Percentiles rank a stretch among this genome's conserved stretches.
phyloP scores from a whole-genome alignment of 352 stramenopile species.

The Phytophthora lateralis region DNA sequence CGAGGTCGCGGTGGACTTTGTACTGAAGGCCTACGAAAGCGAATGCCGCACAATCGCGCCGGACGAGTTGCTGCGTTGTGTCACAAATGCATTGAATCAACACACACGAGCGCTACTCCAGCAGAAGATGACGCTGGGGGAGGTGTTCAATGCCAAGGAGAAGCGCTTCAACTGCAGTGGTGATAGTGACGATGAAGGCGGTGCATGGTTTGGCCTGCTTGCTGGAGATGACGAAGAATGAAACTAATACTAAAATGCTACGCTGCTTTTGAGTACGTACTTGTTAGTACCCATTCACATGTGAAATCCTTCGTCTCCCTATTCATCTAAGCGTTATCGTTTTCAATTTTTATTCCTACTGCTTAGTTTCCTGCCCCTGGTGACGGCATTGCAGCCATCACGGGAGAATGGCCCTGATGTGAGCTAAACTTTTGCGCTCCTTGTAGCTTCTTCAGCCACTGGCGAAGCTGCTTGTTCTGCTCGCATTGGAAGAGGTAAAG shows the following conservation, averaged over 20 bases:
- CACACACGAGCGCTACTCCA: constrained; percentile 33
- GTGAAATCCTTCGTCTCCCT: too few relatives aligned
- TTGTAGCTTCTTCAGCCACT: constrained; percentile 77
- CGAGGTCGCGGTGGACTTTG: constrained; percentile 30
- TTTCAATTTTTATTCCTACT: neutral
- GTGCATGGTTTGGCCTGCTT: constrained; percentile 29
- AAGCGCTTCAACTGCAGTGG: neutral
- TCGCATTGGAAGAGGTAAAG: constrained; percentile 62
- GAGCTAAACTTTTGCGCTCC: constrained; percentile 35
- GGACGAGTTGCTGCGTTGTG: constrained; percentile 40
- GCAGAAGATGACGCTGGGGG: constrained; percentile 36
- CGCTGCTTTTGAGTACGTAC: too few relatives aligned
- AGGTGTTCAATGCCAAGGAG: constrained; percentile 25
- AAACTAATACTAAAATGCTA: neutral
- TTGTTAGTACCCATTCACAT: too few relatives aligned
- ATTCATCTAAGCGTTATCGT: too few relatives aligned
- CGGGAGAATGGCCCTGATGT: neutral
- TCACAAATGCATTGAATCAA: constrained; percentile 41
- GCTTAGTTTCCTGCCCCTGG: neutral
- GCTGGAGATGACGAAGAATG: constrained; percentile 20
- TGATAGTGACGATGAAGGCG: constrained; percentile 12
- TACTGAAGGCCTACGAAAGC: constrained; percentile 32
- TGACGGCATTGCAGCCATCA: neutral
- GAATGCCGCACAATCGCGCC: constrained; percentile 12
- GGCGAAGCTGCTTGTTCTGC: constrained; percentile 38